Conservation (phyloP, 2,329 filamentous ascomycete genomes). For the Setomelanomma holmii region DNA sequence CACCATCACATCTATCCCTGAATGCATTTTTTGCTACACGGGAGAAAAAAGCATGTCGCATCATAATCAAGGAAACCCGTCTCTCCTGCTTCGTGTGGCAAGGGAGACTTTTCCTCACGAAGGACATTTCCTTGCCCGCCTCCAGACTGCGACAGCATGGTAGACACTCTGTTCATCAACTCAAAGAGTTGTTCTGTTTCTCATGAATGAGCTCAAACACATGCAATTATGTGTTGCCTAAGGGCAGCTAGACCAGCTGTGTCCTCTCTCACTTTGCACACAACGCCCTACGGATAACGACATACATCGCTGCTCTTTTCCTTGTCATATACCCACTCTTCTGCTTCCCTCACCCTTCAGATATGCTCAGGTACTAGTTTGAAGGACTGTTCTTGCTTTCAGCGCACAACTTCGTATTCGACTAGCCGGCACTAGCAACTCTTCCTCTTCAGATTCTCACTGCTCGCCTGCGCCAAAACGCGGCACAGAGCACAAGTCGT, state of each 20-base stretch:
- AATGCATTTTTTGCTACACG: not conserved
- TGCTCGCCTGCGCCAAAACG: not conserved
- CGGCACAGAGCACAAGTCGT: not conserved
- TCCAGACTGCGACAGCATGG: not conserved
- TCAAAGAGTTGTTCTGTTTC: too few species aligned
- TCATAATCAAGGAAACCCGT: not conserved
- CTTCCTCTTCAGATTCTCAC: not conserved
- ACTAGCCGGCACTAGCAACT: not conserved
- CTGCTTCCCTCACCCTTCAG: not conserved
- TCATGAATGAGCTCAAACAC: too few species aligned
- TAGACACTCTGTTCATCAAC: not conserved
- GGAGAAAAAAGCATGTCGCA: not conserved
- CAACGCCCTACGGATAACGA: not conserved
- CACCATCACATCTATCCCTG: not conserved
- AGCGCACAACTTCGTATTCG: not conserved
- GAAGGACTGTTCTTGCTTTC: not conserved
- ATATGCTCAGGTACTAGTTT: not conserved
- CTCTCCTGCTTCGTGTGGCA: too few species aligned
- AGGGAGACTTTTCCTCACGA: too few species aligned
- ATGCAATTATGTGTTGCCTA: too few species aligned
- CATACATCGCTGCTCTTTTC: not conserved
- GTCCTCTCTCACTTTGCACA: slow-evolving; percentile 3
- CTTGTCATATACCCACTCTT: not conserved
- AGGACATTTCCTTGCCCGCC: not conserved
- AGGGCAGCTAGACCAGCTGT: not conserved